Percentiles rank a stretch among this genome's conserved stretches.
These are phyloP conservation scores for Sordaria brevicollis DNA, from an alignment of 495 filamentous ascomycete genomes.

Conservation along the genomic window DNA sequence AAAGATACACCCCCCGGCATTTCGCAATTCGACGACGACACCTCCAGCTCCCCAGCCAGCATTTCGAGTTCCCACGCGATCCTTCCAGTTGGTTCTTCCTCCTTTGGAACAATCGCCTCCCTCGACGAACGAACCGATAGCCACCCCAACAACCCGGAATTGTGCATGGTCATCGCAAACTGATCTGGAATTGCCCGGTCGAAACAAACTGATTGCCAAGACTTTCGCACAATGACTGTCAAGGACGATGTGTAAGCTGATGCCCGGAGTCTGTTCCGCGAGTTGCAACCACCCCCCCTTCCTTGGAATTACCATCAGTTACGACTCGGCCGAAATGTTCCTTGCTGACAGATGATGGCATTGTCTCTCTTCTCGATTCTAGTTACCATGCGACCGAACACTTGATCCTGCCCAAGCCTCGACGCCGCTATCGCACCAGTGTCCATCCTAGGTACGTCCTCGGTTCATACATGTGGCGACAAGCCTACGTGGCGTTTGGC, in stretches of 20 bases:
- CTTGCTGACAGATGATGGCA: background rate
- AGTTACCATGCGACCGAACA: slow-evolving; percentile 39
- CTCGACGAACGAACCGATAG: background rate
- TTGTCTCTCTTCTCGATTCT: background rate
- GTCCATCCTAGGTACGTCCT: slow-evolving; percentile 62
- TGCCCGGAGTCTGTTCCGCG: background rate
- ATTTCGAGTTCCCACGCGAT: background rate
- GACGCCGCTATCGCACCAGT: slow-evolving; percentile 62
- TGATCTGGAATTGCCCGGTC: background rate
- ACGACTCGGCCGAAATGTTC: slow-evolving; percentile 1
- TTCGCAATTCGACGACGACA: background rate
- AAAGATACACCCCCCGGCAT: background rate
- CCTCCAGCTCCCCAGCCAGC: background rate
- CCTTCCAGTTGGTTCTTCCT: background rate
- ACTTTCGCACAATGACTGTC: slow-evolving; percentile 36
- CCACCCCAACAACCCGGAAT: background rate
- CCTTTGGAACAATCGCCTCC: background rate
- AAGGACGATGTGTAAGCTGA: slow-evolving; percentile 39
- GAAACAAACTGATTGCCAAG: slow-evolving; percentile 9
- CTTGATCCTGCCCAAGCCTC: slow-evolving; percentile 53
- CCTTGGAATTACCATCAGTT: too few relatives aligned
- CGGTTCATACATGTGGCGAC: slow-evolving; percentile 7
- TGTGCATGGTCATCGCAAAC: background rate
- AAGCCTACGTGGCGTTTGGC: background rate
- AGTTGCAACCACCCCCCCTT: background rate